Conservation (phyloP, 1,284 basidiomycete species). For the Puccinia horiana region DNA sequence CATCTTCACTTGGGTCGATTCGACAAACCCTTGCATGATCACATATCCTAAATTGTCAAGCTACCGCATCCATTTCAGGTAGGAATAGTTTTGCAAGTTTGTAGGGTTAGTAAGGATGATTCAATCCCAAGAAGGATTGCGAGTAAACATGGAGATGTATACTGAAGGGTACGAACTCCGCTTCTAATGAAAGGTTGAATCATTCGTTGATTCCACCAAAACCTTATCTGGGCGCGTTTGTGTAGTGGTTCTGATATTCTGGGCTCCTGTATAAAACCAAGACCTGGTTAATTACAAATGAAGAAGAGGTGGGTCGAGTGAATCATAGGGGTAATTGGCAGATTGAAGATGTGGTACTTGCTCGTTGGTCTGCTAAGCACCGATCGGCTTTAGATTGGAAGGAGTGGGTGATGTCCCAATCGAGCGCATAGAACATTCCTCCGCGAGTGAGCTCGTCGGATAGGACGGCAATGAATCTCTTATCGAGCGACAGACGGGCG, state of each 20-base stretch:
- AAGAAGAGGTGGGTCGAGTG: background rate
- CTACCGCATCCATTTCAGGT: background rate
- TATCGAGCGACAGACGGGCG: constrained; percentile 30
- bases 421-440: constrained; percentile 44
- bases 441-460: constrained; percentile 28
- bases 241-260: constrained; percentile 21
- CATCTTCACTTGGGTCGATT: constrained; percentile 27
- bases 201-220: constrained; percentile 43
- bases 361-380: background rate
- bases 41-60: constrained; percentile 37
- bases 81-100: background rate
- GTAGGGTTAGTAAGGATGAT: background rate
- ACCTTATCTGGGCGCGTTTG: constrained; percentile 22
- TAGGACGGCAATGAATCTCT: constrained; percentile 24
- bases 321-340: background rate
- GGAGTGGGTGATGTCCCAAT: constrained; percentile 35
- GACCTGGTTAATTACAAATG: background rate
- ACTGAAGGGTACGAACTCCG: constrained; percentile 20
- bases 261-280: constrained; percentile 8
- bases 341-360: background rate
- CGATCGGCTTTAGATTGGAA: constrained; percentile 32
- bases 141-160: background rate
- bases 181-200: constrained; percentile 43
- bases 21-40: constrained; percentile 45
- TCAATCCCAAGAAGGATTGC: too few relatives aligned